phyloP scores from a whole-genome alignment of 257 asterid genomes.

The Jacaranda copaia region DNA sequence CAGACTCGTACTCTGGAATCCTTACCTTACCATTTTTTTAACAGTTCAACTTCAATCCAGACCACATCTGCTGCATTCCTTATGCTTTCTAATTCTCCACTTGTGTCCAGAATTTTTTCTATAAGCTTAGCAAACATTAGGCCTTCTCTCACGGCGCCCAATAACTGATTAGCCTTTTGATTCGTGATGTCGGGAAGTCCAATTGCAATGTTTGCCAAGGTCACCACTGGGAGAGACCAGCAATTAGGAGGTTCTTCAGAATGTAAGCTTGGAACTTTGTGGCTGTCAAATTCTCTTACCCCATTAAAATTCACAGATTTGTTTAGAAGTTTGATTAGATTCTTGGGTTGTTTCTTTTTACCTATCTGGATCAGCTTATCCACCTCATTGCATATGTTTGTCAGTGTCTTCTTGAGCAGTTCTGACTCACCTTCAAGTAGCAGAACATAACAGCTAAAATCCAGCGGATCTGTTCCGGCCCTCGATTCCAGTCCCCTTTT shows the following conservation, averaged over 20 bases:
- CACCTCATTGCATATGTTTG: conserved; percentile 20
- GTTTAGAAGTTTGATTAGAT: conserved; percentile 32
- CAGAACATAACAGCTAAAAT: conserved; percentile 33
- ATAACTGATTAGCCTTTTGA: neutral
- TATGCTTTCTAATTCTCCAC: conserved; percentile 21
- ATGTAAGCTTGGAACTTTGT: conserved; percentile 30
- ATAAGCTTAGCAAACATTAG: conserved; percentile 33
- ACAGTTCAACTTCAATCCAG: conserved; percentile 43
- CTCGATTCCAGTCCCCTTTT: neutral
- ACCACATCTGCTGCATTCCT: conserved; percentile 43
- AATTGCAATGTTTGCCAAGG: conserved; percentile 46
- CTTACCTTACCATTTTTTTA: conserved; percentile 41
- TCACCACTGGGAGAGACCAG: conserved; percentile 46
- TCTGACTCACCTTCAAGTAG: conserved; percentile 36
- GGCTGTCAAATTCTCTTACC: conserved; percentile 34
- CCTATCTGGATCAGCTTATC: conserved; percentile 33
- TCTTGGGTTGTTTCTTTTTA: conserved; percentile 22
- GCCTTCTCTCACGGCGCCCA: conserved; percentile 40
- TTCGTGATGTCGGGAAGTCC: conserved; percentile 39
- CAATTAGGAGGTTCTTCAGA: conserved; percentile 38
- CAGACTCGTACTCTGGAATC: conserved; percentile 9
- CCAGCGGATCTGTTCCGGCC: neutral
- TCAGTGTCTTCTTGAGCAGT: conserved; percentile 16
- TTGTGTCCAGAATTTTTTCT: conserved; percentile 35
- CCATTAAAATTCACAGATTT: conserved; percentile 29